Evolutionary conservation across 2,329 filamentous ascomycete genomes (phyloP).

Genomic region (Cladosporium sphaerospermum): DNA sequence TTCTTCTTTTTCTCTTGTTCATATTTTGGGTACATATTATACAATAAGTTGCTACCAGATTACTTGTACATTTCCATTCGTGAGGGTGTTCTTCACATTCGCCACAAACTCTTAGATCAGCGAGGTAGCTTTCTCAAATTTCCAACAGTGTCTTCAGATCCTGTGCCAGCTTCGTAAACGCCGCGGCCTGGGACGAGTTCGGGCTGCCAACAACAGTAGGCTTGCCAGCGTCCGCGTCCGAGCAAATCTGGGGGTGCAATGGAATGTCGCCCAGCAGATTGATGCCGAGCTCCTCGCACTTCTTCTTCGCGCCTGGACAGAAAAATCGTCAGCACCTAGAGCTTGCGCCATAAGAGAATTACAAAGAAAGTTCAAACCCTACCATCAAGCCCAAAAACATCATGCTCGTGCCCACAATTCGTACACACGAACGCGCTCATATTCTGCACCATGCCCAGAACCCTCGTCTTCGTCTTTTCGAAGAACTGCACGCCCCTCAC

Average conservation of each 20-base stretch:
- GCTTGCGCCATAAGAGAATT: conserved; percentile 22
- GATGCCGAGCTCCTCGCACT: conserved; percentile 67
- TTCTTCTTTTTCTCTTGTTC: too few species aligned
- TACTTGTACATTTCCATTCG: too few species aligned
- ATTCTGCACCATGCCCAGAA: conserved; percentile 85
- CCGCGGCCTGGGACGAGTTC: conserved; percentile 60
- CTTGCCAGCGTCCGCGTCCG: conserved; percentile 78
- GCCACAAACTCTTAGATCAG: too few species aligned
- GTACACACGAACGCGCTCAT: conserved; percentile 83
- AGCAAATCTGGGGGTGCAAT: conserved; percentile 77
- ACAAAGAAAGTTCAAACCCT: background rate
- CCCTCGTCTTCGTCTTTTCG: conserved; percentile 70
- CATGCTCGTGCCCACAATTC: conserved; percentile 37
- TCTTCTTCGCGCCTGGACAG: conserved; percentile 52
- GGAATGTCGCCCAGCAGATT: conserved; percentile 85
- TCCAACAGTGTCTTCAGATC: background rate
- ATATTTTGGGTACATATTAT: too few species aligned
- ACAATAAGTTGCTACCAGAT: too few species aligned
- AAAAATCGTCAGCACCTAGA: conserved; percentile 23
- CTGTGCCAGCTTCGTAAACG: conserved; percentile 47
- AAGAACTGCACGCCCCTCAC: conserved; percentile 92
- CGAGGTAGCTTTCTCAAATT: background rate
- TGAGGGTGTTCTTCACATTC: too few species aligned
- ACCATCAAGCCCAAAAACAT: conserved; percentile 34
- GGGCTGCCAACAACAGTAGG: conserved; percentile 88